Percentiles rank a stretch among this genome's conserved stretches.
phyloP scores from a whole-genome alignment of 371 early-diverging fungal genomes.

The Dichotomocladium elegans region DNA sequence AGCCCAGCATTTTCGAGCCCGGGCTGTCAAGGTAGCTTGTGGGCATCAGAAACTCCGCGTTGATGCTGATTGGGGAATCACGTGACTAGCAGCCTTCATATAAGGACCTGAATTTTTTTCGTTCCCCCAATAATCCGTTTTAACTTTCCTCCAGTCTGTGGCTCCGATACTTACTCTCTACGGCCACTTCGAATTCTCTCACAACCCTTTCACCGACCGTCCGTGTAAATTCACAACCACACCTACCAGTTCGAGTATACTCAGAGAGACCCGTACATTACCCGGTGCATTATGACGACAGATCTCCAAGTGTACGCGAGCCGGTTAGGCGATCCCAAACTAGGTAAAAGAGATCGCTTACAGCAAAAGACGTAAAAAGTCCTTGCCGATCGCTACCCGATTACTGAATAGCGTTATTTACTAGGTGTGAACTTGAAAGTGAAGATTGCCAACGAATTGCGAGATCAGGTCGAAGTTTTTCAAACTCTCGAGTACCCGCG shows the following conservation, averaged over 20 bases:
- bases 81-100: not conserved
- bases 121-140: no score
- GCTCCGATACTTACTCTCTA: not conserved
- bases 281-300: slow-evolving; percentile 34
- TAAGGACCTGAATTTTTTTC: not conserved
- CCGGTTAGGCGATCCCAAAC: slow-evolving; percentile 59
- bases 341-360: slow-evolving; percentile 30
- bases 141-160: no score
- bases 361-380: not conserved
- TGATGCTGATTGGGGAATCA: not conserved
- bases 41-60: not conserved
- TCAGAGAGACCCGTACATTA: not conserved
- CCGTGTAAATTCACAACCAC: no score
- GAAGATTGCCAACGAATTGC: slow-evolving; percentile 83
- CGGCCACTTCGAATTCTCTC: not conserved
- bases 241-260: no score
- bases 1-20: no score
- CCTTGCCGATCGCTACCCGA: not conserved
- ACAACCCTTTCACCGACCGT: not conserved
- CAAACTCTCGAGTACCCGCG: slow-evolving; percentile 83
- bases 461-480: slow-evolving; percentile 88
- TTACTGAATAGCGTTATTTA: not conserved
- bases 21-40: not conserved
- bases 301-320: slow-evolving; percentile 67
- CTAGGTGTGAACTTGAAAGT: slow-evolving; percentile 65